These are phyloP conservation scores for Hygrophorus pudorinus DNA, from an alignment of 768 basidiomycete species.

Conservation along the genomic window DNA sequence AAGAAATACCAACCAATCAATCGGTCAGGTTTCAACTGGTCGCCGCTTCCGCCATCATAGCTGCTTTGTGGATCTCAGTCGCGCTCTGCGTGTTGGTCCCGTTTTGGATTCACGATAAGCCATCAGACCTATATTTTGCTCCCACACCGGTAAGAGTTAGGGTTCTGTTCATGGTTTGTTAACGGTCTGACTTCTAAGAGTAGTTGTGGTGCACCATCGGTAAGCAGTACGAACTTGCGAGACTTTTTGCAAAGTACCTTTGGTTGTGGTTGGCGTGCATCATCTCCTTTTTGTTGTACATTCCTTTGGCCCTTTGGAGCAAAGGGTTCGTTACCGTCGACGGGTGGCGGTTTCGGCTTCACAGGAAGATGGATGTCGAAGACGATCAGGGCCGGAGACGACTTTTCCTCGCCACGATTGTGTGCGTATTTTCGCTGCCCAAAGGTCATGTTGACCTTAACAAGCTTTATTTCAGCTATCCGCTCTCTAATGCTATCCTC, in stretches of 20 bases:
- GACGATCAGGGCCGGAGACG: not conserved
- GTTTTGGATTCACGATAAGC: not conserved
- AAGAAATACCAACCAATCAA: not conserved
- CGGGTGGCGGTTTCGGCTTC: conserved; percentile 6
- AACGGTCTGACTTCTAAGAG: no score
- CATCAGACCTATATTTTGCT: not conserved
- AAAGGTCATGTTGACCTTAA: no score
- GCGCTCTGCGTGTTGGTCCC: not conserved
- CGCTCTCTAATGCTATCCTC: conserved; percentile 5
- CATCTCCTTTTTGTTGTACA: conserved; percentile 2
- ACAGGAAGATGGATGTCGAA: not conserved
- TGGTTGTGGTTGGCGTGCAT: not conserved
- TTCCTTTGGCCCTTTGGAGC: conserved; percentile 4
- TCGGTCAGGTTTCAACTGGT: not conserved
- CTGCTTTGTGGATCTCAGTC: not conserved
- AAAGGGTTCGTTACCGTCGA: not conserved
- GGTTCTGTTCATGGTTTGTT: not conserved
- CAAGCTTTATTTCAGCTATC: conserved; percentile 3
- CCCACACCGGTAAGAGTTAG: conserved; percentile 1
- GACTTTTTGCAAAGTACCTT: not conserved
- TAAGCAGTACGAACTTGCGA: not conserved
- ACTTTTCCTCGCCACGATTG: not conserved
- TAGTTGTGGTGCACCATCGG: not conserved
- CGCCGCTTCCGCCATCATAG: not conserved
- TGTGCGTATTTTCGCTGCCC: no score